These are phyloP conservation scores for Hygrophorus pudorinus DNA, from an alignment of 768 basidiomycete genomes.

Conservation along the genomic window DNA sequence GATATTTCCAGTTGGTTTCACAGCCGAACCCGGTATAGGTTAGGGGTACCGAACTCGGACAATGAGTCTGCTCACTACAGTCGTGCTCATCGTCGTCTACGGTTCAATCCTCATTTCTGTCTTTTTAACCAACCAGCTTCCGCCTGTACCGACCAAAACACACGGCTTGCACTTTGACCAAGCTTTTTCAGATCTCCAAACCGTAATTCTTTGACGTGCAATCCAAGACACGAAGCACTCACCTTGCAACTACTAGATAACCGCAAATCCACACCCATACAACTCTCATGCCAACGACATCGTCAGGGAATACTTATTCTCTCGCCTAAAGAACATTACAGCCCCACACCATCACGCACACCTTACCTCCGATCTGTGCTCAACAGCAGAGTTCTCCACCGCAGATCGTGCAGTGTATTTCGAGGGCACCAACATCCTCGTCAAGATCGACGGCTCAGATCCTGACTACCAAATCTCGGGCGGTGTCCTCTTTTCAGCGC, in stretches of 20 bases:
- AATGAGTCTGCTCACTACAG: conserved; percentile 30
- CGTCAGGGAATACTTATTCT: conserved; percentile 50
- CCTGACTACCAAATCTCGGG: conserved; percentile 19
- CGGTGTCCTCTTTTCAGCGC: conserved; percentile 67
- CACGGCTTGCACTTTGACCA: conserved; percentile 29
- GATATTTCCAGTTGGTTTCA: too few species aligned
- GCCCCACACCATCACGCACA: conserved; percentile 34
- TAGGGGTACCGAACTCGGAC: too few species aligned
- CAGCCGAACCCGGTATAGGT: too few species aligned
- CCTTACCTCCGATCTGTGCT: conserved; percentile 37
- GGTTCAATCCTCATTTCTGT: conserved; percentile 35
- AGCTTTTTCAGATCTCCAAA: conserved; percentile 51
- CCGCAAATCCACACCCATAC: conserved; percentile 65
- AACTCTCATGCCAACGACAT: conserved; percentile 69
- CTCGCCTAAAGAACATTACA: conserved; percentile 39
- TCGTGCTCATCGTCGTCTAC: conserved; percentile 40
- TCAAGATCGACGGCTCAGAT: conserved; percentile 26
- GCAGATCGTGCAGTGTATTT: conserved; percentile 26
- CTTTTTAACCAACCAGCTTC: conserved; percentile 37
- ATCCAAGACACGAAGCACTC: background rate
- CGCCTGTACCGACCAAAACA: conserved; percentile 32
- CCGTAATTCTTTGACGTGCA: conserved; percentile 21
- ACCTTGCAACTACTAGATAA: conserved; percentile 30
- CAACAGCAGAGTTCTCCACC: conserved; percentile 34
- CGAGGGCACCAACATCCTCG: conserved; percentile 47